Evolutionary conservation across 2,329 filamentous ascomycete species (phyloP), one percentile per base, ranked within the genome.

Genomic region (Talaromyces sp.): DNA sequence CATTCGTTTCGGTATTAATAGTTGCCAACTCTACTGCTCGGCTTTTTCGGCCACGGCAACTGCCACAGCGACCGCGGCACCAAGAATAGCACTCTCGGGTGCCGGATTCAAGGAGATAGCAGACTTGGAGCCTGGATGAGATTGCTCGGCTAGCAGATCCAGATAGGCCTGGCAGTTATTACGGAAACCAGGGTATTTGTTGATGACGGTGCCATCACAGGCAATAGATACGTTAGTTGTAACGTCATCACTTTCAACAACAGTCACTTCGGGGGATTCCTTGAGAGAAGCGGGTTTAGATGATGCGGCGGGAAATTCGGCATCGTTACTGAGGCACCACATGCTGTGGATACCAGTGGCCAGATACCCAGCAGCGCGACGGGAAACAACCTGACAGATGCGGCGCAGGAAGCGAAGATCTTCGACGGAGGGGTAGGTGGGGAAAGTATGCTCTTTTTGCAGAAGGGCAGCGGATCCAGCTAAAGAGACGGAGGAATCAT

Each of bases 261-360:
- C 63, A 3, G 70, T 73, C 30, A 74, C 56, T 47, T 68, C 67
- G n/a, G 69, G 62, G 0, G 58, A 49, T 30, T 67, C 66, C 47
- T 70, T 72, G 44, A 60, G 56, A 1, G 61, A 56, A 3, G 64
- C 57, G 3, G 62, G 40, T 7, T 57, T 60, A 1, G 66, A 58
- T 7, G 60, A 51, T 17, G 52, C 33, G 8, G 56, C 45, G 9
- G 70, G 61, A 47, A 65, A 76, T 58, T 85, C 82, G 8, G 74
- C 72, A 14, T 77, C 73, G 35, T 78, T 80, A 51, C 80, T 77
- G 13, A 86, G 69, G 11, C 71, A 74, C 81, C 84, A 86, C 33
- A 87, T 75, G 27, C 83, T 82, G 64, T 87, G 83, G 24, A 87
- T 81, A 2, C 82, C 82, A 1, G 82, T 81, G 1, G 85, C 82